A percentile compares a stretch with the other conserved stretches of the same genome.
Evolutionary conservation across 352 stramenopile genomes (phyloP).

Genomic region (Hyaloperonospora brassicae): DNA sequence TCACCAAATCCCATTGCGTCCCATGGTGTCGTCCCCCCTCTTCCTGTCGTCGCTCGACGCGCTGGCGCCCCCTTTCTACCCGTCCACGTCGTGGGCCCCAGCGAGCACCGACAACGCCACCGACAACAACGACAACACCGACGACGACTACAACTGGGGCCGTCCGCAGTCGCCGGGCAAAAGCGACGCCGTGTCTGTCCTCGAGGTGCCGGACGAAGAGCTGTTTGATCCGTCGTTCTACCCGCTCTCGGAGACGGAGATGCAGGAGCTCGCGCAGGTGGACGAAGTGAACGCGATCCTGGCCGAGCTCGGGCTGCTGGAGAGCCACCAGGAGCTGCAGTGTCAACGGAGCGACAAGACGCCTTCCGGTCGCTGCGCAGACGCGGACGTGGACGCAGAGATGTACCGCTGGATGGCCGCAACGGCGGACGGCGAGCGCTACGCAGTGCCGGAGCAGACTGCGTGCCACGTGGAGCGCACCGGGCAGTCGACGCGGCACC

Average conservation of each 20-base stretch:
- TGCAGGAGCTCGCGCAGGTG: constrained; percentile 64
- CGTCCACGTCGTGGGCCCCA: constrained; percentile 47
- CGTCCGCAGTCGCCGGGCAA: constrained; percentile 49
- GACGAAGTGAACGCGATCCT: constrained; percentile 76
- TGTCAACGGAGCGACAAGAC: constrained; percentile 48
- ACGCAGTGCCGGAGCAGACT: constrained; percentile 21
- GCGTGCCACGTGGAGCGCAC: constrained; percentile 40
- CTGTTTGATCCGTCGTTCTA: constrained; percentile 63
- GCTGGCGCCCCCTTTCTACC: constrained; percentile 50
- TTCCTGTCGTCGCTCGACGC: constrained; percentile 41
- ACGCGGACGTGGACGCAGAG: constrained; percentile 48
- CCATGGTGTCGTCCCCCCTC: constrained; percentile 34
- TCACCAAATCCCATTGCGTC: not conserved
- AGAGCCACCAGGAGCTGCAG: constrained; percentile 66
- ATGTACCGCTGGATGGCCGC: constrained; percentile 54
- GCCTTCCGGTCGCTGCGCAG: constrained; percentile 38
- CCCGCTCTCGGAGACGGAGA: constrained; percentile 48
- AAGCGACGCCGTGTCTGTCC: constrained; percentile 42
- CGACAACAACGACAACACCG: too few relatives aligned
- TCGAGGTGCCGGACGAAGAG: constrained; percentile 68
- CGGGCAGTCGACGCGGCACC: constrained; percentile 45
- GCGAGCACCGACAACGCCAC: constrained; percentile 27
- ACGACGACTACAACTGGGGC: constrained; percentile 53
- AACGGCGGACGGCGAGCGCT: constrained; percentile 36
- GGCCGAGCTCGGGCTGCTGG: constrained; percentile 69